Evolutionary conservation across 1,139 yeast genomes (phyloP).

Genomic region (Yamadazyma buinensis): DNA sequence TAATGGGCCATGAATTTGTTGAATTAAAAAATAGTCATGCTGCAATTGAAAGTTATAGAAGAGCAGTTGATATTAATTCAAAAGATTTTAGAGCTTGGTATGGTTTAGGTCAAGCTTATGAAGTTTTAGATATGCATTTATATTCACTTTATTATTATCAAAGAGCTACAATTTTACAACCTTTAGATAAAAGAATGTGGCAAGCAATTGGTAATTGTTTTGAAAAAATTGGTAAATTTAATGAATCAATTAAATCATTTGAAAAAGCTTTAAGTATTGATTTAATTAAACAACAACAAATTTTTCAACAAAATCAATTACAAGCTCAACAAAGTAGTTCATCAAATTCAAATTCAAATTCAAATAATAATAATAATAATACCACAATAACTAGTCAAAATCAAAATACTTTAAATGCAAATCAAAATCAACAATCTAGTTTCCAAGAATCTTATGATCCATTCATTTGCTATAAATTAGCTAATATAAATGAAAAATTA

Average conservation of each 20-base stretch:
- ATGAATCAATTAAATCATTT: constrained; percentile 61
- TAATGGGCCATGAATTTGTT: constrained; percentile 98
- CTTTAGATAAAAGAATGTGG: constrained; percentile 94
- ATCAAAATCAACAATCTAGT: neutral
- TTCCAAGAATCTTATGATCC: constrained; percentile 32
- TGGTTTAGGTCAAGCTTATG: constrained; percentile 97
- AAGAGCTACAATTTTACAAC: constrained; percentile 83
- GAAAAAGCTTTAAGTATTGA: constrained; percentile 55
- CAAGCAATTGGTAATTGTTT: constrained; percentile 90
- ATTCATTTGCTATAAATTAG: constrained; percentile 63
- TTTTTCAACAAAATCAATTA: neutral
- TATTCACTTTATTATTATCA: constrained; percentile 92
- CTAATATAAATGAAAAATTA: constrained; percentile 58
- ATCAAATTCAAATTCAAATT: neutral
- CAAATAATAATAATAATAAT: neutral
- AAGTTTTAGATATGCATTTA: constrained; percentile 91
- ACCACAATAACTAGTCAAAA: too few relatives aligned
- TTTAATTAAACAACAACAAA: constrained; percentile 15
- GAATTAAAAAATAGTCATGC: constrained; percentile 96
- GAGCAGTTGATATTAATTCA: constrained; percentile 87
- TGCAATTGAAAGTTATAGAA: constrained; percentile 90
- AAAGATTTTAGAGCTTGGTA: constrained; percentile 98
- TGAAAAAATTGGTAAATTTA: constrained; percentile 68
- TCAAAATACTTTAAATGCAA: neutral
- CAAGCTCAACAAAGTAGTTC: neutral